Evolutionary conservation across 108 stramenopile genomes (phyloP).

Genomic region (Hondaea fermentalgiana): DNA sequence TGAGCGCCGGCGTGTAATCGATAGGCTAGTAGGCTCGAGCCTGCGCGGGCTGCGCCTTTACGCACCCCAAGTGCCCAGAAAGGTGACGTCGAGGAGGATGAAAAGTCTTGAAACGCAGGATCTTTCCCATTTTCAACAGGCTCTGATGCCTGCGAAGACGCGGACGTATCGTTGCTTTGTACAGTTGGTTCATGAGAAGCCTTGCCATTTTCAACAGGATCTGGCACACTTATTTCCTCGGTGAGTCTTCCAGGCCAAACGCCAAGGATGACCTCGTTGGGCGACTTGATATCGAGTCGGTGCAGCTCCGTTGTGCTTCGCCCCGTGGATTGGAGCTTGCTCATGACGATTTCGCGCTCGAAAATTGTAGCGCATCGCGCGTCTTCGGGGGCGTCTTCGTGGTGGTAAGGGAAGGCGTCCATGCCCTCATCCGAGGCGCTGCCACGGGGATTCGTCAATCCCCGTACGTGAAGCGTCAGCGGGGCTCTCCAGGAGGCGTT

Average conservation of each 20-base stretch:
- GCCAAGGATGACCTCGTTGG: background rate
- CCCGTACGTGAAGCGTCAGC: background rate
- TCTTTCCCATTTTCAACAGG: too few relatives aligned
- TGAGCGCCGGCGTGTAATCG: too few relatives aligned
- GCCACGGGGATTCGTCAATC: too few relatives aligned
- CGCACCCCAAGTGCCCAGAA: too few relatives aligned
- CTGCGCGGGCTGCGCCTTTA: too few relatives aligned
- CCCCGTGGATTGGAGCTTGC: background rate
- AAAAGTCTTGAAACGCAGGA: too few relatives aligned
- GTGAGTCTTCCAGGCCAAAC: background rate
- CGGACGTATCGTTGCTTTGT: too few relatives aligned
- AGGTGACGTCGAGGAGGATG: too few relatives aligned
- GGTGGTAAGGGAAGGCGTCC: background rate
- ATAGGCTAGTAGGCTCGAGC: too few relatives aligned
- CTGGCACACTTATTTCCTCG: background rate
- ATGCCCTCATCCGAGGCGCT: background rate
- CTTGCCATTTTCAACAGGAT: background rate
- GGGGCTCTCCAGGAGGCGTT: background rate
- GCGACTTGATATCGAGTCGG: background rate
- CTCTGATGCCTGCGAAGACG: too few relatives aligned
- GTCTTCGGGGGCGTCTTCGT: background rate
- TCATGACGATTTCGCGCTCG: background rate
- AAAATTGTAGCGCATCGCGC: background rate
- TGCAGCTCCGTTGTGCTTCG: background rate
- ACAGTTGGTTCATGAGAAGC: background rate